phyloP scores from a whole-genome alignment of 805 yeast genomes.

The Saccharomycopsis sp. region DNA sequence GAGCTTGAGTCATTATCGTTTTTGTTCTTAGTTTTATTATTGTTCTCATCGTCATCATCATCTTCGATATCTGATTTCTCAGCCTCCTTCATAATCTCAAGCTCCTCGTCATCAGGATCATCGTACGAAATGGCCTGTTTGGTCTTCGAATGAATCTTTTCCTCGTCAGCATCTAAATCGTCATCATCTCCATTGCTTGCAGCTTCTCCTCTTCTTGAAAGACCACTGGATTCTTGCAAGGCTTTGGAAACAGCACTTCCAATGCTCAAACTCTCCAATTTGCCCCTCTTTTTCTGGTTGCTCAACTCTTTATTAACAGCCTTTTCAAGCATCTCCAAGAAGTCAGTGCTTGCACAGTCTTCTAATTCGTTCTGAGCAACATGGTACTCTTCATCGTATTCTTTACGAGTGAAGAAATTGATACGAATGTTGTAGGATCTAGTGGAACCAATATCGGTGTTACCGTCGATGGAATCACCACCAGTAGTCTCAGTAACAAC shows the following conservation, averaged over 20 bases:
- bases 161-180: constrained; percentile 58
- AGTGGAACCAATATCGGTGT: constrained; percentile 37
- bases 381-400: constrained; percentile 85
- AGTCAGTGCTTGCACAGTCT: constrained; percentile 52
- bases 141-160: constrained; percentile 50
- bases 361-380: constrained; percentile 76
- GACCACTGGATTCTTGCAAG: constrained; percentile 38
- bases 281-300: constrained; percentile 61
- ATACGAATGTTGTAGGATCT: constrained; percentile 73
- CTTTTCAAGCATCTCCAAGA: constrained; percentile 64
- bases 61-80: constrained; percentile 55
- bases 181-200: constrained; percentile 33
- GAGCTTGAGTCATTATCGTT: no score
- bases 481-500: constrained; percentile 86
- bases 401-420: constrained; percentile 66
- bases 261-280: constrained; percentile 44
- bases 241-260: constrained; percentile 66
- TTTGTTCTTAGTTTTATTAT: no score
- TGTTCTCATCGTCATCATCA: constrained; percentile 39
- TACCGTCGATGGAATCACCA: constrained; percentile 38
- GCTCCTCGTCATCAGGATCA: constrained; percentile 91
- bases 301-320: constrained; percentile 75
- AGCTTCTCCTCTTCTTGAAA: constrained; percentile 28
- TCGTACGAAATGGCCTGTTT: constrained; percentile 91
- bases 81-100: constrained; percentile 81